Base-by-base conservation (phyloP, 495 filamentous ascomycete species). In the Aspergillus hancockii region DNA sequence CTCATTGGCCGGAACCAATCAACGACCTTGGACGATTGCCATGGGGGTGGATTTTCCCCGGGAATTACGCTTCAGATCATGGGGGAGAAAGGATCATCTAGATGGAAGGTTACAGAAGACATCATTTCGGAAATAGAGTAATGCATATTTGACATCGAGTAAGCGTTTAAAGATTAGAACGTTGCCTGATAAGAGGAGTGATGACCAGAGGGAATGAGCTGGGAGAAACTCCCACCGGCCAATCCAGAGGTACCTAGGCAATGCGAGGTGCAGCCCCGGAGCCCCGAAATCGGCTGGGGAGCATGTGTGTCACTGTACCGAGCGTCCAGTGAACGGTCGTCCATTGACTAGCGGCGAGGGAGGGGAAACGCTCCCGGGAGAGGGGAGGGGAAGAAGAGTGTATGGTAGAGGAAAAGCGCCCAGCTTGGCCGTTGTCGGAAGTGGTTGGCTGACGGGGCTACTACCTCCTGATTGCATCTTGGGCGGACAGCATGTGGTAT, bases 371-470 rank as follows among this genome's bases (percentile, higher is more conserved):
- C 18, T 28, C 38, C 22, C 21, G 31, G 49, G 59, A 57, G 49
- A 57, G 59, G 45, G 49, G 54, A 47, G 43, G 57, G 56, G 58
- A 36, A 31, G 41, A 45, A 55, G 58, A 54, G 43, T 47, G 58
- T 45, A 43, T 52, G 54, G 36, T 60, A 58, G 53, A 28, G 60
- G 58, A 61, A 58, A 61, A 47, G 59, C 59, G 56, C 51, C 41
- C 41, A 63, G 60, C 66, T 69, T 71, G 72, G 65, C 72, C 70
- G 72, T 73, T 73, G 71, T 73, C 72, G 72, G 72, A 67, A 69
- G 49, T n/a, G 19, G 22, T 51, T 31, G 45, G 43, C 51, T 59
- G 57, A 53, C 38, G 32, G 22, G 21, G 28, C 13, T 12, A 49
- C n/a, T n/a, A n/a, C n/a, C n/a, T n/a, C 23, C 19, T 31, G 7